Base-by-base conservation (phyloP, 768 basidiomycete species). In the Calocybe indica region DNA sequence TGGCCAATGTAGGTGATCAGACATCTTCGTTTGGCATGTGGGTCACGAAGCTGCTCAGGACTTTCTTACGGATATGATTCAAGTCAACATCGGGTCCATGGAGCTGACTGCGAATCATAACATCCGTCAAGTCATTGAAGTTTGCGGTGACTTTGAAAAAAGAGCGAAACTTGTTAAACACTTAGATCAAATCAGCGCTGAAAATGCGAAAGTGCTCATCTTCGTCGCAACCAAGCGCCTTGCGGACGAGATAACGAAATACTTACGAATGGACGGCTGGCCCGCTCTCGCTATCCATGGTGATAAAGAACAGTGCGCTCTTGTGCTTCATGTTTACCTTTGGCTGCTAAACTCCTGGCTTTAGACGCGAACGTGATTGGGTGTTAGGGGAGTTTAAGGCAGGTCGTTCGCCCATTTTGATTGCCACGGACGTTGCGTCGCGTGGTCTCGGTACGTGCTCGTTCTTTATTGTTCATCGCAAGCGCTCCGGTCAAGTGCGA, bases 271-370 rank as follows among this genome's bases (percentile, higher is more conserved):
- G 75, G 96, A 99, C 60, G 96, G 96, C 10, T 99, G 96, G 96
- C 96, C 96, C n/a, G 96, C 96, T 10, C 74, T 99, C 34, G 95
- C 96, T 46, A 99, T 99, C 60, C 96, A 99, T 62, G 96, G 96
- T 59, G 96, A 99, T 74, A 99, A 99, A 70, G 93, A 93, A 74
- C 92, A 96, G 89, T 94, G 63, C 56, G 88, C 75, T 3, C 13
- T 8, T 38, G 15, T 6, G 42, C 7, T 31, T 34, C n/a, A n/a
- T 8, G 1, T 10, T 43, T 43, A 8, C 10, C 14, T 6, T 28
- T 10, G 45, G 22, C 11, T 38, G 7, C 45, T 52, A 37, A 59
- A 22, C 2, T 22, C 40, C 22, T 5, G 30, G 32, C 8, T 40
- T 9, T 50, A 92, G 89, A 60, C 89, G 90, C 48, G 96, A 99